A percentile compares a stretch with the other conserved stretches of the same genome.
Evolutionary conservation across 2,329 filamentous ascomycete species (phyloP).

Genomic region (Colletotrichum somersetense): DNA sequence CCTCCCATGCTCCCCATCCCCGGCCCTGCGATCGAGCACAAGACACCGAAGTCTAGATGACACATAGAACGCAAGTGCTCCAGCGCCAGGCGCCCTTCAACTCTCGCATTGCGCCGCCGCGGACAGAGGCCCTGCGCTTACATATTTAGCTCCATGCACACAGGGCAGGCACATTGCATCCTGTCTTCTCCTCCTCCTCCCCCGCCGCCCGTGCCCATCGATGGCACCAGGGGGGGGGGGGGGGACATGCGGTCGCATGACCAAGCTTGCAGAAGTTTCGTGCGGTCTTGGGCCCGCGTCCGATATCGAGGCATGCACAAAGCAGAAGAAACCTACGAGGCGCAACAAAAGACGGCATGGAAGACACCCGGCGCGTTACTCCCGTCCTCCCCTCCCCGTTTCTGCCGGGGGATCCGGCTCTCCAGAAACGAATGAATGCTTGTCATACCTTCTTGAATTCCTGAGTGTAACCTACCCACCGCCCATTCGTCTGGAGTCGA

Average conservation of each 20-base stretch:
- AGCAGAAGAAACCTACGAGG: neutral
- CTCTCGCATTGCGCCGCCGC: neutral
- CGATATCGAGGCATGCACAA: neutral
- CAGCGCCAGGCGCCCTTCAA: neutral
- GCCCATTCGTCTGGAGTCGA: neutral
- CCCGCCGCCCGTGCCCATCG: constrained; percentile 4
- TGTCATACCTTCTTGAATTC: neutral
- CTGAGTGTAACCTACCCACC: neutral
- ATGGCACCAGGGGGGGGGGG: neutral
- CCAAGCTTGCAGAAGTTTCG: neutral
- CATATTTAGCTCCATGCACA: neutral
- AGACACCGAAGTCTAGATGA: neutral
- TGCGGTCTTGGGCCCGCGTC: neutral
- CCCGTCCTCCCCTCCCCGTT: neutral
- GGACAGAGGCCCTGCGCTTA: neutral
- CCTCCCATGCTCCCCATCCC: too few species aligned
- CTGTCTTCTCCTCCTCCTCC: neutral
- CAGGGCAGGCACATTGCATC: neutral
- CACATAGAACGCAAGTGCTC: neutral
- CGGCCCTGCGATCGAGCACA: neutral
- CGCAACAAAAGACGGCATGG: neutral
- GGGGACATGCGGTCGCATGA: neutral
- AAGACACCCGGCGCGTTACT: neutral
- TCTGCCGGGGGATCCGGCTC: too few species aligned
- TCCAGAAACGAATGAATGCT: too few species aligned